These are phyloP conservation scores for Candida easanensis DNA, from an alignment of 805 yeast species.

Conservation along the genomic window DNA sequence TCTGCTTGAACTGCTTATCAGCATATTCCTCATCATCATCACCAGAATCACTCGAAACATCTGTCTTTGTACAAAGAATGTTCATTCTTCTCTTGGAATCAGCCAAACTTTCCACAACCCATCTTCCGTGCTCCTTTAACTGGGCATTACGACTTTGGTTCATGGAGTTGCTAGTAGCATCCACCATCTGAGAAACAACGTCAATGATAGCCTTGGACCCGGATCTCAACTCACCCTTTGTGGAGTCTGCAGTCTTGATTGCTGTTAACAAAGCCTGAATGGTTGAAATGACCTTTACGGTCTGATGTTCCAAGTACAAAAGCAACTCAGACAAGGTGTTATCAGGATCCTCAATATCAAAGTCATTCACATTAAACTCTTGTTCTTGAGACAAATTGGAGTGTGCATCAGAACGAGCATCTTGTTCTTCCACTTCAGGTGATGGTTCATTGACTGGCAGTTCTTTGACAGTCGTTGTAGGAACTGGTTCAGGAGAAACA, in stretches of 20 bases:
- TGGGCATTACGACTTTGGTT: constrained; percentile 81
- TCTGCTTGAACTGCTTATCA: constrained; percentile 84
- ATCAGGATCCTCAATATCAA: constrained; percentile 84
- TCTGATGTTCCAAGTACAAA: constrained; percentile 86
- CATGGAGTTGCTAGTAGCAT: constrained; percentile 85
- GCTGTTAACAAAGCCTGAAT: constrained; percentile 79
- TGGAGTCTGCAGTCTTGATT: constrained; percentile 72
- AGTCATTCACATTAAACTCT: constrained; percentile 67
- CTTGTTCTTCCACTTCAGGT: no score
- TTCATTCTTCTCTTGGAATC: constrained; percentile 87
- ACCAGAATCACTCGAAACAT: constrained; percentile 32
- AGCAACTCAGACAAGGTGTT: constrained; percentile 82
- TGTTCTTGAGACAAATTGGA: constrained; percentile 13
- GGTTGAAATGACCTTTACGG: constrained; percentile 85
- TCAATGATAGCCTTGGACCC: constrained; percentile 74
- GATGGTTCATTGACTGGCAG: no score
- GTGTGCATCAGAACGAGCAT: no score
- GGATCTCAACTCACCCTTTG: constrained; percentile 67
- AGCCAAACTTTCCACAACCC: constrained; percentile 83
- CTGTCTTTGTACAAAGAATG: constrained; percentile 50
- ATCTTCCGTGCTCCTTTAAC: constrained; percentile 84
- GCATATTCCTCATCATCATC: constrained; percentile 68
- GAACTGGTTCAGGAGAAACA: no score
- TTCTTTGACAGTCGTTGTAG: no score
- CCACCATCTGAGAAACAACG: constrained; percentile 84